These are phyloP conservation scores for Rhazya stricta DNA, from an alignment of 257 asterid genomes.

Conservation along the genomic window DNA sequence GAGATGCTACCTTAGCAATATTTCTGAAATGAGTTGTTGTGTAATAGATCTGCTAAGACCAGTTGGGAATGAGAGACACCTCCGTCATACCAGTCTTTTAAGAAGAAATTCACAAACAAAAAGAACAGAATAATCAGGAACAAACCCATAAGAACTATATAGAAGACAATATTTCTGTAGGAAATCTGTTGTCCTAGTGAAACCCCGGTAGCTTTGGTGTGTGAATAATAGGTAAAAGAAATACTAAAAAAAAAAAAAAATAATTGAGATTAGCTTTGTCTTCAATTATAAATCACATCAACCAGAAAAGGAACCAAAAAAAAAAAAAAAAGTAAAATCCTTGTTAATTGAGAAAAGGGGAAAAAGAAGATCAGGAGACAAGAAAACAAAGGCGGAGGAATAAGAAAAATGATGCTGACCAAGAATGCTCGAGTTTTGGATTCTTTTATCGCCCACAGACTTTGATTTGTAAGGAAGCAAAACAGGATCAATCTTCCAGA, in stretches of 20 bases:
- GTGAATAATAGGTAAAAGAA: background rate
- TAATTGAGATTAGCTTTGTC: background rate
- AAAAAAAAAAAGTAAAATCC: background rate
- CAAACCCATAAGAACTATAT: background rate
- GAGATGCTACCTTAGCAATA: slow-evolving; percentile 64
- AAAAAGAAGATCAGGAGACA: background rate
- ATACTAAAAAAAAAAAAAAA: background rate
- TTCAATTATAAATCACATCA: background rate
- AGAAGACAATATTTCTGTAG: background rate
- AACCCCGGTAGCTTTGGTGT: background rate
- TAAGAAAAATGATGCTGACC: slow-evolving; percentile 58
- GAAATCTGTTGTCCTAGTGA: background rate
- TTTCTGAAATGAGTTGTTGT: slow-evolving; percentile 65
- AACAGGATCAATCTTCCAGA: slow-evolving; percentile 79
- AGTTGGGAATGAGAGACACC: slow-evolving; percentile 89
- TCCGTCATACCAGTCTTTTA: slow-evolving; percentile 84
- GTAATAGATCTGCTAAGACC: slow-evolving; percentile 67
- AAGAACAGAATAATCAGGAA: background rate
- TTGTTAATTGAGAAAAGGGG: background rate
- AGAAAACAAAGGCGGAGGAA: background rate
- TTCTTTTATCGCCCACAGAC: slow-evolving; percentile 83
- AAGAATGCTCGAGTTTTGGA: slow-evolving; percentile 44
- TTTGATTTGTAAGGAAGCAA: slow-evolving; percentile 71
- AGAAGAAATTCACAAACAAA: background rate
- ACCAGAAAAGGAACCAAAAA: background rate